phyloP scores from a whole-genome alignment of 176 grass and related monocot species.

The Tillandsia leiboldiana region DNA sequence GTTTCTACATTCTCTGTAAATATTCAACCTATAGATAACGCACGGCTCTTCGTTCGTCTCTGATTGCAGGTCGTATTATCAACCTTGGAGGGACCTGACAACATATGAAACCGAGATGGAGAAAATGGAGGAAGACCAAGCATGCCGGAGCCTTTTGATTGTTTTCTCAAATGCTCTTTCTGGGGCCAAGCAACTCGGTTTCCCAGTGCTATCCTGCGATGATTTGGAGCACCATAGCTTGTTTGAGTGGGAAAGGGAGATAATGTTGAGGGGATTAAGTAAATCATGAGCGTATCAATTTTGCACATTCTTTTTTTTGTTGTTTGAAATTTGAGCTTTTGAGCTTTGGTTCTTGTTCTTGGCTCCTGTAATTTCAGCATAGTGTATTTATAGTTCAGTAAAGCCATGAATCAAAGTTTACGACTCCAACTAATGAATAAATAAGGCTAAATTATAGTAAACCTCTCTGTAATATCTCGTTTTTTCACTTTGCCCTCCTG shows the following conservation, averaged over 20 bases:
- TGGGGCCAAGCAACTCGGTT: slow-evolving; percentile 15
- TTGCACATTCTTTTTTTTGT: background rate
- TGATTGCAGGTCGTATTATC: slow-evolving; percentile 60
- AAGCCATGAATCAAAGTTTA: too few species aligned
- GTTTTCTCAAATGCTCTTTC: slow-evolving; percentile 53
- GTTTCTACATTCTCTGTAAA: too few species aligned
- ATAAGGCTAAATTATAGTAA: too few species aligned
- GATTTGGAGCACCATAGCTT: slow-evolving; percentile 38
- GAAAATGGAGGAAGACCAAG: slow-evolving; percentile 57
- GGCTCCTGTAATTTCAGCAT: too few species aligned
- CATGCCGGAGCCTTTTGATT: slow-evolving; percentile 52
- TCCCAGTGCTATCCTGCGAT: slow-evolving; percentile 32
- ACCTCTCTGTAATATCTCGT: too few species aligned
- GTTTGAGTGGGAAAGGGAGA: slow-evolving; percentile 52
- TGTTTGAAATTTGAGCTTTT: background rate
- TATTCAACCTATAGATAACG: background rate
- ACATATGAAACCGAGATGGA: slow-evolving; percentile 32
- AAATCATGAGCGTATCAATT: background rate
- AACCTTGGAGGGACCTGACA: slow-evolving; percentile 50
- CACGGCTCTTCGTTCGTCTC: background rate
- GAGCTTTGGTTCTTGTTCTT: too few species aligned
- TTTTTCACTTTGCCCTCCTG: too few species aligned
- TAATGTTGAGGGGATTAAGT: slow-evolving; percentile 7
- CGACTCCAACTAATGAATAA: too few species aligned
- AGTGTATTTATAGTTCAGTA: too few species aligned